Evolutionary conservation across 768 basidiomycete species (phyloP).

Genomic region (Boletus subparvulus): DNA sequence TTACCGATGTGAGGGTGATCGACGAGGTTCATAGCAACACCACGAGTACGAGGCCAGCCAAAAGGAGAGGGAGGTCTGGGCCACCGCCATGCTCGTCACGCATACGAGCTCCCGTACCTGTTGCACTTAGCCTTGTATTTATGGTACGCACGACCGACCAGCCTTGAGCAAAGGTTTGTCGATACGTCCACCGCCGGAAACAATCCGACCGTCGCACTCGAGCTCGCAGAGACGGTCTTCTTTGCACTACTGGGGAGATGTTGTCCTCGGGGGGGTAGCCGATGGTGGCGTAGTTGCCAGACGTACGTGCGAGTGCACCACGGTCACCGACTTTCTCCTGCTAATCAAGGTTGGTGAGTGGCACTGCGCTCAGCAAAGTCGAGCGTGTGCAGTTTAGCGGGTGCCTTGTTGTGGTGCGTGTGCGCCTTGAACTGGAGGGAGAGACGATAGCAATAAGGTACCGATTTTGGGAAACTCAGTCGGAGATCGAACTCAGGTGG

Average conservation of each 20-base stretch:
- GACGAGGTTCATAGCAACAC: slow-evolving; percentile 99
- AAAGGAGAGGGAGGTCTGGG: slow-evolving; percentile 3
- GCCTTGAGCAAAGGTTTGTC: slow-evolving; percentile 99
- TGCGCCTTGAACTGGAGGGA: slow-evolving; percentile 85
- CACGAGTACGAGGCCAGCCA: slow-evolving; percentile 98
- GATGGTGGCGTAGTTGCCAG: slow-evolving; percentile 99
- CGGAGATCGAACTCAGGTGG: no score
- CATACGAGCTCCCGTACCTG: slow-evolving; percentile 53
- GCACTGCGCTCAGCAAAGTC: slow-evolving; percentile 63
- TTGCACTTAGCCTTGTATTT: slow-evolving; percentile 99
- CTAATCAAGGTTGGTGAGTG: slow-evolving; percentile 39
- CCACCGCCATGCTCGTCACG: no score
- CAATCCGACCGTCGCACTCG: slow-evolving; percentile 96
- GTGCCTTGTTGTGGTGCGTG: slow-evolving; percentile 92
- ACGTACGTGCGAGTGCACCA: slow-evolving; percentile 94
- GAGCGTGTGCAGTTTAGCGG: slow-evolving; percentile 77
- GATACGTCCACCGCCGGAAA: slow-evolving; percentile 98
- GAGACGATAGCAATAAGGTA: not conserved
- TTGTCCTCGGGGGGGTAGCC: slow-evolving; percentile 93
- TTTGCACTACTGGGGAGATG: slow-evolving; percentile 92
- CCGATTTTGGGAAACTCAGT: no score
- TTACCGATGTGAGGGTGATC: slow-evolving; percentile 99
- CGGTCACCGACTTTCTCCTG: slow-evolving; percentile 97
- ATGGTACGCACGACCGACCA: slow-evolving; percentile 91
- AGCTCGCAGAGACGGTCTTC: slow-evolving; percentile 85